These are phyloP conservation scores for Kwoniella dendrophila DNA, from an alignment of 768 basidiomycete genomes.

Conservation along the genomic window DNA sequence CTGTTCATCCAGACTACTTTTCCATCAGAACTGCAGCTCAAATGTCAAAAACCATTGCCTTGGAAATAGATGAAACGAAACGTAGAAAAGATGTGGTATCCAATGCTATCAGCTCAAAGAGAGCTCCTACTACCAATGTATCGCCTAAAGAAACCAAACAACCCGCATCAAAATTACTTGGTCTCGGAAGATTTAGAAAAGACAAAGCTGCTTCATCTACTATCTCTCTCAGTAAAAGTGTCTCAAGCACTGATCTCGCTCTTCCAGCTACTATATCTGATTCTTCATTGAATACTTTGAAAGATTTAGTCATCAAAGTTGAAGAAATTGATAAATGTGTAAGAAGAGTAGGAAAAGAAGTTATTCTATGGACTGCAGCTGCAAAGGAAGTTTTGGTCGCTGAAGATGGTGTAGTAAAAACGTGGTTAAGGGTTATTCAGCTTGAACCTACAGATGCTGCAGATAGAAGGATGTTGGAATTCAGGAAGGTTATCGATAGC, in stretches of 20 bases:
- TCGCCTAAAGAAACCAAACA: conserved; percentile 24
- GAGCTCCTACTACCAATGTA: conserved; percentile 12
- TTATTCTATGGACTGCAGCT: conserved; percentile 42
- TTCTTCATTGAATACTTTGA: conserved; percentile 12
- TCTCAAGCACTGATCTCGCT: conserved; percentile 12
- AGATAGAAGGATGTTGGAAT: conserved; percentile 51
- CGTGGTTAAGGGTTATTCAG: conserved; percentile 47
- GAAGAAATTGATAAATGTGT: conserved; percentile 43
- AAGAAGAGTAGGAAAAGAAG: conserved; percentile 47
- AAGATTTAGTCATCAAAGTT: conserved; percentile 29
- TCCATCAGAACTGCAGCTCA: conserved; percentile 58
- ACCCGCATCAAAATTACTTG: conserved; percentile 17
- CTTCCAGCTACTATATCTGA: conserved; percentile 12
- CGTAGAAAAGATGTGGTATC: conserved; percentile 69
- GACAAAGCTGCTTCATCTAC: conserved; percentile 30
- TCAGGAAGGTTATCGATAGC: conserved; percentile 38
- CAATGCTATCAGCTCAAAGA: conserved; percentile 33
- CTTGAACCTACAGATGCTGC: conserved; percentile 46
- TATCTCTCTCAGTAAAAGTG: conserved; percentile 13
- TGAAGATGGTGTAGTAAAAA: conserved; percentile 36
- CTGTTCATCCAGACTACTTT: conserved; percentile 56
- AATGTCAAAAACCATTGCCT: conserved; percentile 58
- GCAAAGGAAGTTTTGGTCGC: conserved; percentile 47
- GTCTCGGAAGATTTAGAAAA: conserved; percentile 51
- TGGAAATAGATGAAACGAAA: conserved; percentile 70